These are phyloP conservation scores for Fusarium bulbicola DNA, from an alignment of 2,329 filamentous ascomycete genomes.

Conservation along the genomic window DNA sequence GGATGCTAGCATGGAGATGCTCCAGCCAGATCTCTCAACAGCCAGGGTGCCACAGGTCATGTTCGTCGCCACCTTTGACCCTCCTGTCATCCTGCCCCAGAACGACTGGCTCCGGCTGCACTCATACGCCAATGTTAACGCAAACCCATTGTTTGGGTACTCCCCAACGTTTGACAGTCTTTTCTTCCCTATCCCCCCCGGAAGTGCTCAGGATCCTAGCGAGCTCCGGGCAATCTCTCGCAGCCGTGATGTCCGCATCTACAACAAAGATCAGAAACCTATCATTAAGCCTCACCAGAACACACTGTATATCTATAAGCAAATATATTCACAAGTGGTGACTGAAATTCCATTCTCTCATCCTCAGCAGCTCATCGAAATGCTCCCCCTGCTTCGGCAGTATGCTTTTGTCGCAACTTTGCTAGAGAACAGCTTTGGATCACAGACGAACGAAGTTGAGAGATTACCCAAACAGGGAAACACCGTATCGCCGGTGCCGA, in stretches of 20 bases:
- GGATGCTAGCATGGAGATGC: slow-evolving; percentile 62
- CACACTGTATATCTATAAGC: slow-evolving; percentile 75
- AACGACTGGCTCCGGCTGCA: slow-evolving; percentile 70
- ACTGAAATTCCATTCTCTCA: slow-evolving; percentile 79
- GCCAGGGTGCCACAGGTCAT: slow-evolving; percentile 74
- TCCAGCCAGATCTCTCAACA: slow-evolving; percentile 56
- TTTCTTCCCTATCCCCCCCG: slow-evolving; percentile 63
- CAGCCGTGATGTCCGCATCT: slow-evolving; percentile 57
- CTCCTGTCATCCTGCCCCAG: slow-evolving; percentile 75
- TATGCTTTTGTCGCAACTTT: slow-evolving; percentile 76
- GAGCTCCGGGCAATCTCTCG: slow-evolving; percentile 66
- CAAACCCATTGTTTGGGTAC: slow-evolving; percentile 47
- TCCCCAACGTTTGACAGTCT: slow-evolving; percentile 66
- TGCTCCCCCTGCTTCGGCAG: slow-evolving; percentile 79
- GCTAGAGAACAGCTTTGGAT: slow-evolving; percentile 68
- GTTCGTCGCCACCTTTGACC: slow-evolving; percentile 79
- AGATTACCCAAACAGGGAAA: slow-evolving; percentile 4
- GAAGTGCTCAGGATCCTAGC: slow-evolving; percentile 62
- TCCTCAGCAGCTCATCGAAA: slow-evolving; percentile 76
- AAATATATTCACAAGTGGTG: slow-evolving; percentile 74
- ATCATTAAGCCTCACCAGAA: slow-evolving; percentile 59
- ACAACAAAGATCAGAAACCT: slow-evolving; percentile 44
- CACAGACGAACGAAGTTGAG: slow-evolving; percentile 41
- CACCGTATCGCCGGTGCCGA: background rate
- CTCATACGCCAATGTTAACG: slow-evolving; percentile 60